Evolutionary conservation across 805 yeast species (phyloP).

Genomic region (Sugiyamaella chiloensis): DNA sequence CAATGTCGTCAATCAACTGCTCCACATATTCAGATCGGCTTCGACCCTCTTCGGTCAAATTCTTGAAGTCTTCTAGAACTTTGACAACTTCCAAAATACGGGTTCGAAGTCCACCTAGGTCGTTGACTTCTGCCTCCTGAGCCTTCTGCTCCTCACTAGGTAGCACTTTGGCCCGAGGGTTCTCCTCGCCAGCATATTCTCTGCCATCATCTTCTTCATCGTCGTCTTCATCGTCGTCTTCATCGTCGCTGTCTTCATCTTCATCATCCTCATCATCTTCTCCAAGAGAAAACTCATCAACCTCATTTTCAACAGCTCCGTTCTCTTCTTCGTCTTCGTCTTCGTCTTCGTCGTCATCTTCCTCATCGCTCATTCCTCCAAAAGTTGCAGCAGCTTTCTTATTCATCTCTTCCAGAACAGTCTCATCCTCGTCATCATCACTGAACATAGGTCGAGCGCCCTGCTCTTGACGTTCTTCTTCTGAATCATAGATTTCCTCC

Average conservation of each 20-base stretch:
- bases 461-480: conserved; percentile 47
- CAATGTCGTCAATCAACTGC: conserved; percentile 78
- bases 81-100: conserved; percentile 94
- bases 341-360: conserved; percentile 21
- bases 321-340: conserved; percentile 22
- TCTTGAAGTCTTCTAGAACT: conserved; percentile 86
- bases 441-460: conserved; percentile 70
- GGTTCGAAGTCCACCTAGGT: conserved; percentile 78
- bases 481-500: conserved; percentile 58
- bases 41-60: conserved; percentile 76
- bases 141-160: conserved; percentile 67
- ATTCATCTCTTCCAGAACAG: conserved; percentile 37
- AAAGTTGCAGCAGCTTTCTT: conserved; percentile 22
- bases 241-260: conserved; percentile 53
- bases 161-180: conserved; percentile 50
- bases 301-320: conserved; percentile 22
- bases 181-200: conserved; percentile 22
- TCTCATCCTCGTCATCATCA: conserved; percentile 66
- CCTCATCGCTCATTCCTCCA: conserved; percentile 11
- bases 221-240: conserved; percentile 34
- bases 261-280: conserved; percentile 39
- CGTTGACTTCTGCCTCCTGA: conserved; percentile 51
- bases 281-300: conserved; percentile 23
- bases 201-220: conserved; percentile 22
- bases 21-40: conserved; percentile 80